A percentile compares a stretch with the other conserved stretches of the same genome.
These are phyloP conservation scores for Fusarium poae DNA, from an alignment of 2,329 filamentous ascomycete species.

Conservation along the genomic window DNA sequence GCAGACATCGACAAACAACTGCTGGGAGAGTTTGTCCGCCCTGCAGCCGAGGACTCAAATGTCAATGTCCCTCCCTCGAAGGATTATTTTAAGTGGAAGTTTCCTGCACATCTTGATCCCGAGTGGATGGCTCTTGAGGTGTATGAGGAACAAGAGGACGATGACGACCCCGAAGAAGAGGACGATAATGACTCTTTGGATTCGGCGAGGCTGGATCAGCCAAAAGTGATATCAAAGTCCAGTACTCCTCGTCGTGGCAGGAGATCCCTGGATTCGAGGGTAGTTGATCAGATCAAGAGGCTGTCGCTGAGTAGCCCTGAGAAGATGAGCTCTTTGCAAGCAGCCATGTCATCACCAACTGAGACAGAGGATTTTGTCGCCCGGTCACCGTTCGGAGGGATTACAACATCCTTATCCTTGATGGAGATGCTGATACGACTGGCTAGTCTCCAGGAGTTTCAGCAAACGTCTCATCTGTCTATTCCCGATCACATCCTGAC, in stretches of 20 bases:
- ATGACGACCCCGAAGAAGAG: constrained; percentile 44
- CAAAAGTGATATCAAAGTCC: constrained; percentile 28
- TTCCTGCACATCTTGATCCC: constrained; percentile 82
- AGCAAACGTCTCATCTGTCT: constrained; percentile 88
- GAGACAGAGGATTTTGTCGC: constrained; percentile 52
- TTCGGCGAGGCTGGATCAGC: constrained; percentile 51
- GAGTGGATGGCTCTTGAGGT: constrained; percentile 95
- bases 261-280: constrained; percentile 54
- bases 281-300: constrained; percentile 58
- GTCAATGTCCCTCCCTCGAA: not conserved
- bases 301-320: constrained; percentile 53
- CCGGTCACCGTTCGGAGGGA: constrained; percentile 64
- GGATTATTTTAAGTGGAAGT: constrained; percentile 34
- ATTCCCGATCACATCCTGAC: constrained; percentile 90
- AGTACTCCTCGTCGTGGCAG: constrained; percentile 32
- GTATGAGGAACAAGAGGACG: constrained; percentile 69
- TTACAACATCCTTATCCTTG: constrained; percentile 74
- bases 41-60: constrained; percentile 6
- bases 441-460: constrained; percentile 89
- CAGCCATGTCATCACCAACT: constrained; percentile 14
- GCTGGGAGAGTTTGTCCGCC: constrained; percentile 33
- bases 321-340: constrained; percentile 12
- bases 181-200: constrained; percentile 65
- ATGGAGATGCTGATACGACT: constrained; percentile 91
- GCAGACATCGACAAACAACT: constrained; percentile 63